These are phyloP conservation scores for Besnoitia besnoiti DNA, from an alignment of 169 alveolate genomes.

Conservation along the genomic window DNA sequence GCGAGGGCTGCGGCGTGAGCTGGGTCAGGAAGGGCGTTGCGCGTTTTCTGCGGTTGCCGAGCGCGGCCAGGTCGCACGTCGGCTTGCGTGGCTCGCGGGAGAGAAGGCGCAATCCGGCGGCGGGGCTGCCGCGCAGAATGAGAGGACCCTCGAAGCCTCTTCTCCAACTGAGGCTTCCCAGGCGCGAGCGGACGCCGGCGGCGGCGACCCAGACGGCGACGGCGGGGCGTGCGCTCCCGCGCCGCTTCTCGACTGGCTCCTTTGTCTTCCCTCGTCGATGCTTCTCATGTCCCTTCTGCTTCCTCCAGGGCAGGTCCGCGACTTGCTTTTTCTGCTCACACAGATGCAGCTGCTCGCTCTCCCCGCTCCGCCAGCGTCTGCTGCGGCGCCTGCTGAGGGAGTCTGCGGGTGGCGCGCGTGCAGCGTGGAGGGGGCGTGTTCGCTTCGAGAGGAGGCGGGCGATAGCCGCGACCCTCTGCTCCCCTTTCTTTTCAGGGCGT, in stretches of 20 bases:
- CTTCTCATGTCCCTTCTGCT: not conserved
- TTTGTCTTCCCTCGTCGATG: not conserved
- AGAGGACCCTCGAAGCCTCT: no score
- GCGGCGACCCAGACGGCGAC: not conserved
- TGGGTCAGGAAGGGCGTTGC: not conserved
- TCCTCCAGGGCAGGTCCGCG: slow-evolving; percentile 6
- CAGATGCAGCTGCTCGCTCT: slow-evolving; percentile 38
- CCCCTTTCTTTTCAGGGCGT: slow-evolving; percentile 8
- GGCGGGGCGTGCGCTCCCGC: not conserved
- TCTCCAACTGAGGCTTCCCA: no score
- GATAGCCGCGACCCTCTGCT: not conserved
- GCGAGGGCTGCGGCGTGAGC: not conserved
- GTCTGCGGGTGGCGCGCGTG: not conserved
- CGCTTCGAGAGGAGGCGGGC: not conserved
- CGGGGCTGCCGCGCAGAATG: no score
- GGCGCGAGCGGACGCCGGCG: not conserved
- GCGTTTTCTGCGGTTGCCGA: not conserved
- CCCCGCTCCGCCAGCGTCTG: not conserved
- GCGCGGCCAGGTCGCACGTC: not conserved
- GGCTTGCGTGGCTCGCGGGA: not conserved
- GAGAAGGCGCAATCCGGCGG: no score
- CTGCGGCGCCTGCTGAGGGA: not conserved
- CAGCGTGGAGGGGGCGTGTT: not conserved
- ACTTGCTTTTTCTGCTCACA: not conserved
- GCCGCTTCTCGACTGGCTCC: slow-evolving; percentile 20